These are phyloP conservation scores for Acer campestre DNA, from an alignment of 345 rosid genomes.

Conservation along the genomic window DNA sequence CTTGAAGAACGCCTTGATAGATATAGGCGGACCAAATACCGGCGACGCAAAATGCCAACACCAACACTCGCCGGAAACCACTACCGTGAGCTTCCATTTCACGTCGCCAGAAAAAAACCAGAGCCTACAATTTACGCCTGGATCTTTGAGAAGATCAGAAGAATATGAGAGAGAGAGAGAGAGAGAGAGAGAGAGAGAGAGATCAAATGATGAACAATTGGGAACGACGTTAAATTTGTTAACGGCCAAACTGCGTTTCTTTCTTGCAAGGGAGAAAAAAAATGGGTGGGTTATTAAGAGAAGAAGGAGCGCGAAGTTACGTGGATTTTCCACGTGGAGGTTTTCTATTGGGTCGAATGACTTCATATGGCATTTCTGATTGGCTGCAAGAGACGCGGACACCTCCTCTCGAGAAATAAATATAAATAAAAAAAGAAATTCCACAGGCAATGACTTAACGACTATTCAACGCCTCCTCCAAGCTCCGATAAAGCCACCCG, in stretches of 20 bases:
- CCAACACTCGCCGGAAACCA: constrained; percentile 65
- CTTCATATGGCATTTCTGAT: constrained; percentile 30
- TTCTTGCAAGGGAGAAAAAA: background rate
- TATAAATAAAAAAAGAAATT: too few species aligned
- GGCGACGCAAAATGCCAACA: constrained; percentile 82
- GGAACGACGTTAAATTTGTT: background rate
- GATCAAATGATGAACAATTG: background rate
- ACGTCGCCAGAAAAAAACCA: constrained; percentile 21
- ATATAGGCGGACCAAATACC: constrained; percentile 98
- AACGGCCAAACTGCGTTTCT: background rate
- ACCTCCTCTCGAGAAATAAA: too few species aligned
- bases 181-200: background rate
- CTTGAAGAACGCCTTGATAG: constrained; percentile 96
- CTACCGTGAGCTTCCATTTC: constrained; percentile 70
- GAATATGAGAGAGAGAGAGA: background rate
- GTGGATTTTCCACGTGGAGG: constrained; percentile 53
- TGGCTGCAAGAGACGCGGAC: constrained; percentile 37
- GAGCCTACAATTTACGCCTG: constrained; percentile 2
- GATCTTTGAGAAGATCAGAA: background rate
- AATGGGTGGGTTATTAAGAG: constrained; percentile 3
- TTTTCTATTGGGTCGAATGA: constrained; percentile 33
- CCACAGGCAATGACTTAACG: background rate
- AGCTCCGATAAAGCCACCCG: too few species aligned
- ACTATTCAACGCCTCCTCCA: background rate
- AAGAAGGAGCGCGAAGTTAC: constrained; percentile 46